Evolutionary conservation across 305 asterid species (phyloP), one percentile per base, ranked within the genome.

Genomic region (Rubia peregrina): DNA sequence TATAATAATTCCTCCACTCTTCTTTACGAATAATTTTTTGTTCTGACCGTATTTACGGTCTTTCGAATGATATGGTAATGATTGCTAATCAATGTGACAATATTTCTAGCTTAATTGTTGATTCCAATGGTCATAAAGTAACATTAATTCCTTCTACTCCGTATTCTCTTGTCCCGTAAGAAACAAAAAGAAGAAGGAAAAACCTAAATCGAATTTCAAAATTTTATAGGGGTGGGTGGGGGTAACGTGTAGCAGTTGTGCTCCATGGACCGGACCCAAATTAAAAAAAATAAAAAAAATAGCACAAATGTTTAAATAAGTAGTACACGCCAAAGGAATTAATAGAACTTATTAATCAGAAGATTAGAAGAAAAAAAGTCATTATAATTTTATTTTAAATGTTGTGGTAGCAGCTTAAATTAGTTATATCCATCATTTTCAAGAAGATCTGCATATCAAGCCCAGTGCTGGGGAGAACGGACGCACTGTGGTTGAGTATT

Each of bases 191-290:
- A n/a, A n/a, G n/a, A n/a, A n/a, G n/a, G n/a, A n/a, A n/a, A n/a
- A n/a, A n/a, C n/a, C n/a, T n/a, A n/a, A n/a, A n/a, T n/a, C n/a
- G n/a, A n/a, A n/a, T n/a, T n/a, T n/a, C n/a, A n/a, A n/a, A n/a
- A n/a, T n/a, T n/a, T n/a, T n/a, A n/a, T n/a, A n/a, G 7, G 62
- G 57, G 57, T 51, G 64, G 64, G 64, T 10, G 38, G 64, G 38
- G 64, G 64, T 33, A 61, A 61, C 66, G 66, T 61, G 66, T 61
- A 61, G 43, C 21, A 61, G 66, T 30, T 61, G 44, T 43, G 24
- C 44, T 14, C 61, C 71, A 17, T 53, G 63, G 41, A 16, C 22
- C 8, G 61, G 13, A 16, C 51, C 40, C 10, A 68, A 33, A 53
- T 53, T 48, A 51, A n/a, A 7, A 17, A 6, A 5, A 8, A 43